Conservation (phyloP, 2,329 filamentous ascomycete species). For the Paecilomyces sp. region DNA sequence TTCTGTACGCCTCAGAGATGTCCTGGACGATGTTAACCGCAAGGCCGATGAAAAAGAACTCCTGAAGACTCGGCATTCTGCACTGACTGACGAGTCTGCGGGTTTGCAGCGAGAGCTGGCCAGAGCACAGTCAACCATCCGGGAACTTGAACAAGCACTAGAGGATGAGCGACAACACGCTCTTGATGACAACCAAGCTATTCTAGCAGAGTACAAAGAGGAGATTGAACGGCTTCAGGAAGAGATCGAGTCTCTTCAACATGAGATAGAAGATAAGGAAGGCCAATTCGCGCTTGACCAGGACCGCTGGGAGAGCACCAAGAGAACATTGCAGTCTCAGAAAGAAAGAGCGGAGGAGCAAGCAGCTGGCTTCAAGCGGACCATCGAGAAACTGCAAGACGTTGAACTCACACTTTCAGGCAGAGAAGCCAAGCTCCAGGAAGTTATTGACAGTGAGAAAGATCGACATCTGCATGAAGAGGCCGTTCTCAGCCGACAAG, state of each 20-base stretch:
- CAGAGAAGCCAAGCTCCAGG: slow-evolving; percentile 61
- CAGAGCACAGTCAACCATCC: slow-evolving; percentile 35
- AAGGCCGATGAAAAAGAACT: slow-evolving; percentile 59
- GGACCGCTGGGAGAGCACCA: slow-evolving; percentile 66
- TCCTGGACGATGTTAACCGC: slow-evolving; percentile 53
- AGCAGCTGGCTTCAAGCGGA: slow-evolving; percentile 59
- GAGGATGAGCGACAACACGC: slow-evolving; percentile 51
- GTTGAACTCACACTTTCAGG: slow-evolving; percentile 60
- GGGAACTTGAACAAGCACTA: slow-evolving; percentile 43
- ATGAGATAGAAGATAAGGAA: slow-evolving; percentile 62
- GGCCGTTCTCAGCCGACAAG: slow-evolving; percentile 61
- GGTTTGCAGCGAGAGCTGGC: slow-evolving; percentile 60
- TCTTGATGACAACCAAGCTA: slow-evolving; percentile 53
- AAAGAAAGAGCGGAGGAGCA: slow-evolving; percentile 61
- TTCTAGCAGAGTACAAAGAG: slow-evolving; percentile 48
- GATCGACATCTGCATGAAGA: slow-evolving; percentile 68
- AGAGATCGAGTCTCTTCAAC: slow-evolving; percentile 55
- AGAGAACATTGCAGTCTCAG: slow-evolving; percentile 58
- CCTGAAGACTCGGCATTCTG: slow-evolving; percentile 61
- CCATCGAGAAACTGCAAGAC: slow-evolving; percentile 63
- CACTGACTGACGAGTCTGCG: slow-evolving; percentile 58
- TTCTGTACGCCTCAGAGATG: slow-evolving; percentile 45
- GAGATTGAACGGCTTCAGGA: slow-evolving; percentile 50
- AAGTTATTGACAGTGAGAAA: slow-evolving; percentile 62
- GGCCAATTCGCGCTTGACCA: slow-evolving; percentile 63